Base-by-base conservation (phyloP, 768 basidiomycete species). In the Tubosaeta sp. region DNA sequence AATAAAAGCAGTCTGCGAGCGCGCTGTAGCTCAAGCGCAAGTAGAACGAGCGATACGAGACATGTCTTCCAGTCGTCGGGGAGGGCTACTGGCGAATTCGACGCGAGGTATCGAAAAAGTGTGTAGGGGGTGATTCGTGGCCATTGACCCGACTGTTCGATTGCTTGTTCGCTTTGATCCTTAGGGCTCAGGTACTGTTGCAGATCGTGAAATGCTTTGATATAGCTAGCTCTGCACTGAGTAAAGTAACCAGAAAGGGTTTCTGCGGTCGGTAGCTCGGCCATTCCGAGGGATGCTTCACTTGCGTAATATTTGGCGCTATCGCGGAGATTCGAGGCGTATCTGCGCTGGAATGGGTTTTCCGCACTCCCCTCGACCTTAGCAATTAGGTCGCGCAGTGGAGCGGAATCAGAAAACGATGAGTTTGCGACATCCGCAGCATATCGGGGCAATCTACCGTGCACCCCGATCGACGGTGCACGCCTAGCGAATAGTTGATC, bases 121-220 rank as follows among this genome's bases (percentile, higher is more conserved):
- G 58, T 48, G 38, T 59, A 57, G 7, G 55, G 25, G 14, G 69
- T 68, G 12, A 70, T 44, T 14, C 64, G 61, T 4, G 74, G 74
- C 72, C 73, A 74, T 46, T 69, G 56, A 14, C 65, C 65, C 4
- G 58, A 39, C 9, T 29, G 27, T 11, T 36, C 11, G 4, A 63
- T 10, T 3, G 58, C 52, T 2, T 40, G 38, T 41, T 67, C 65
- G 5, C 48, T 34, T 12, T 14, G 19, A 19, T 25, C 58, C 9
- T 16, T 24, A 3, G 62, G 59, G 55, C 10, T 59, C 48, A 57
- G 51, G 34, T 21, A 12, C 2, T 31, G 9, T 25, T n/a, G 18
- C 22, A 62, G 35, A 14, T 19, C 7, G 4, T 24, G 24, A 6
- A 61, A 41, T 11, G 29, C 18, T 4, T 44, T 22, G 11, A 31